phyloP scores from a whole-genome alignment of 2,329 filamentous ascomycete species.

The Chrysoporthe austroafricana region DNA sequence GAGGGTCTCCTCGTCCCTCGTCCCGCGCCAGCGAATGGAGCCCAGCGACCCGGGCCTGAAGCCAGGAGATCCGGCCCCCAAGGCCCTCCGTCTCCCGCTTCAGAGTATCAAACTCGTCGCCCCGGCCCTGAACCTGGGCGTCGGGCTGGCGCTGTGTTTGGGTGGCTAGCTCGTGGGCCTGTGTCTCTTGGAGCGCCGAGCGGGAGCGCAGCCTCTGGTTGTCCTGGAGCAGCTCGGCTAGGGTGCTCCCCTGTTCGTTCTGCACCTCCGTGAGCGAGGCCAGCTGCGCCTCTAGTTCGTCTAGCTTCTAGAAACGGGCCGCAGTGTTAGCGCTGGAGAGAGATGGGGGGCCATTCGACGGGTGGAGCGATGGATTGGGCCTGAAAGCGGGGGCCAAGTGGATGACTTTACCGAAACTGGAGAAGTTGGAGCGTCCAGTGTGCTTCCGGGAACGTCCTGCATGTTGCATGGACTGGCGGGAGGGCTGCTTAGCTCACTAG shows the following conservation, averaged over 20 bases:
- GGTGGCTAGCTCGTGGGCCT: neutral
- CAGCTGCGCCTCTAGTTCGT: conserved; percentile 7
- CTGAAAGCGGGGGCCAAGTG: too few species aligned
- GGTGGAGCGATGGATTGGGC: too few species aligned
- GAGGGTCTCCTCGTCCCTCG: too few species aligned
- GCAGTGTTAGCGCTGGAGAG: neutral
- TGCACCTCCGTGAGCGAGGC: conserved; percentile 8
- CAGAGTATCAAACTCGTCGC: neutral
- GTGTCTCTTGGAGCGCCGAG: neutral
- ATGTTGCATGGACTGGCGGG: too few species aligned
- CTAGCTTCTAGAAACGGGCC: conserved; percentile 15
- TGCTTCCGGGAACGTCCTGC: too few species aligned
- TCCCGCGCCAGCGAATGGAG: too few species aligned
- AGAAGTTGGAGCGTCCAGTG: too few species aligned
- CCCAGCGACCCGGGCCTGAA: too few species aligned
- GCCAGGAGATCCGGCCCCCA: too few species aligned
- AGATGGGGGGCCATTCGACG: too few species aligned
- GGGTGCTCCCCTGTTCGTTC: neutral
- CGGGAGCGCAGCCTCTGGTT: conserved; percentile 10
- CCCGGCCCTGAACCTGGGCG: neutral
- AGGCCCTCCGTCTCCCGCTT: conserved; percentile 17
- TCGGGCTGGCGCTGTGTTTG: neutral
- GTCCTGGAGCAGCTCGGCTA: neutral
- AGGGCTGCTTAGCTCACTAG: too few species aligned
- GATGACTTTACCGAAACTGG: too few species aligned